These are phyloP conservation scores for Sphaceloma murrayae DNA, from an alignment of 2,329 filamentous ascomycete genomes.

Conservation along the genomic window DNA sequence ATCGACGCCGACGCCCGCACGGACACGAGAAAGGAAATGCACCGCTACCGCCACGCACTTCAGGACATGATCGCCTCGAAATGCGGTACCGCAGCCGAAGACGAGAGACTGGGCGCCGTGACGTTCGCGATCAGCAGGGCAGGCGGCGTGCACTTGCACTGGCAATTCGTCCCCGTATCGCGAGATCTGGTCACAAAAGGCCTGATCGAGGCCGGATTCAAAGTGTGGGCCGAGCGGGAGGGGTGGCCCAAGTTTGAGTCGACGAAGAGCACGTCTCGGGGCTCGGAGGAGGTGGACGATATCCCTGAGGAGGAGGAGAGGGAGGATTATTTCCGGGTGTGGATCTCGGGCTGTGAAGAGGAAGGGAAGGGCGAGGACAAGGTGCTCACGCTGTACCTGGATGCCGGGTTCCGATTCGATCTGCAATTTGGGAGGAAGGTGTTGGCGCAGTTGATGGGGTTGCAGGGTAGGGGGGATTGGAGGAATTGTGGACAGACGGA, in stretches of 20 bases:
- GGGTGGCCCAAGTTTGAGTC: slow-evolving; percentile 45
- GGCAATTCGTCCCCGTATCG: slow-evolving; percentile 80
- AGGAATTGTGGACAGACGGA: slow-evolving; percentile 69
- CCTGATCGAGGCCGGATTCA: slow-evolving; percentile 79
- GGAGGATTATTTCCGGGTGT: slow-evolving; percentile 34
- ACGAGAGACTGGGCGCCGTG: slow-evolving; percentile 64
- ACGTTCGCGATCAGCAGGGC: slow-evolving; percentile 86
- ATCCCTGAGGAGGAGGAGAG: slow-evolving; percentile 25
- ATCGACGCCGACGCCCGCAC: slow-evolving; percentile 50
- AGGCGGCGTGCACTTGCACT: slow-evolving; percentile 78
- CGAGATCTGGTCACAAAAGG: slow-evolving; percentile 58
- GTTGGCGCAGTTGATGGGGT: slow-evolving; percentile 71
- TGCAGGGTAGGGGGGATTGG: slow-evolving; percentile 77
- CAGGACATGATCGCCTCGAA: slow-evolving; percentile 59
- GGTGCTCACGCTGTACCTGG: slow-evolving; percentile 64
- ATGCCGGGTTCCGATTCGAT: slow-evolving; percentile 67
- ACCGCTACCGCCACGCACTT: slow-evolving; percentile 63
- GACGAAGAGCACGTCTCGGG: neutral
- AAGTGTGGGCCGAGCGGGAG: slow-evolving; percentile 73
- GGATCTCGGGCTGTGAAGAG: slow-evolving; percentile 25
- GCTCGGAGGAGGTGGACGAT: slow-evolving; percentile 20
- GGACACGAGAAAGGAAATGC: slow-evolving; percentile 70
- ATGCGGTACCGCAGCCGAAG: slow-evolving; percentile 7
- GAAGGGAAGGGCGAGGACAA: slow-evolving; percentile 48
- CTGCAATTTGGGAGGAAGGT: slow-evolving; percentile 83